Evolutionary conservation across 441 rosid species (phyloP).

Genomic region (Populus hybrid): DNA sequence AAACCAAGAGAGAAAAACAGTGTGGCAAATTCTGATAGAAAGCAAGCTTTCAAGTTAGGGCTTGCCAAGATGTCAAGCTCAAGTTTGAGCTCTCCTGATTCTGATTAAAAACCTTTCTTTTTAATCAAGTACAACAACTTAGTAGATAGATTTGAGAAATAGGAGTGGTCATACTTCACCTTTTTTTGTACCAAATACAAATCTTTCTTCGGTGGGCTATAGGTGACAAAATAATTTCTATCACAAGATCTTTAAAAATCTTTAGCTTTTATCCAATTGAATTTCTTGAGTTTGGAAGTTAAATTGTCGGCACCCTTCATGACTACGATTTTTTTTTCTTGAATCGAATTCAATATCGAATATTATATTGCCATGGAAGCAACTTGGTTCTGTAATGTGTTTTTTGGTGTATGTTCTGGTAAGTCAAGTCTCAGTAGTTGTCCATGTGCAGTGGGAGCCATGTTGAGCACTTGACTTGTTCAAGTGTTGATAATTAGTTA

Average conservation of each 20-base stretch:
- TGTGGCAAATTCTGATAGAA: not conserved
- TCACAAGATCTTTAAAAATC: not conserved
- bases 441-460: not conserved
- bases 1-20: too few species aligned
- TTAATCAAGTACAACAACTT: not conserved
- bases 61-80: not conserved
- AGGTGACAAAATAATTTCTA: not conserved
- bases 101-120: not conserved
- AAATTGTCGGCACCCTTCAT: not conserved
- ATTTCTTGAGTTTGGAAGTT: not conserved
- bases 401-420: not conserved
- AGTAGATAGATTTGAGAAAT: not conserved
- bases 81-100: not conserved
- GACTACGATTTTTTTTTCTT: too few species aligned
- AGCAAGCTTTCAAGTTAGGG: not conserved
- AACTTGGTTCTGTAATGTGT: not conserved
- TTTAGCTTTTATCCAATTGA: not conserved
- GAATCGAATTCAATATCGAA: too few species aligned
- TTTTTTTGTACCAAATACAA: not conserved
- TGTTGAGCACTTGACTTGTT: not conserved
- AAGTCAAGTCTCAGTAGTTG: too few species aligned
- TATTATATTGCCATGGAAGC: too few species aligned
- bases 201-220: not conserved
- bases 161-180: not conserved
- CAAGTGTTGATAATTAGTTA: conserved; percentile 12